Base-by-base conservation (phyloP, 371 early-diverging fungal species). In the Amoeboradix gromovi region DNA sequence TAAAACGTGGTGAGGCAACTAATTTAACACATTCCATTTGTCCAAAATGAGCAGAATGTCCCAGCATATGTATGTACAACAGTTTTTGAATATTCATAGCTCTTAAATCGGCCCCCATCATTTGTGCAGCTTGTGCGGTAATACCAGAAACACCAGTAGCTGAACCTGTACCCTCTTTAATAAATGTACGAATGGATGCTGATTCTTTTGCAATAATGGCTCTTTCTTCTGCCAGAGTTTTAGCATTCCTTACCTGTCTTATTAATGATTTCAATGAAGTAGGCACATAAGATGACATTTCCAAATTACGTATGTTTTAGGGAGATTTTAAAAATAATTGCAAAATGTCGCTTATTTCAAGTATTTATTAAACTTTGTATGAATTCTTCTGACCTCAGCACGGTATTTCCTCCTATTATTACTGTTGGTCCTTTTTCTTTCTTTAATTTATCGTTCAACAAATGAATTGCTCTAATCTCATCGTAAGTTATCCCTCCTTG, bases 181-280 rank as follows among this genome's bases (percentile, higher is more conserved):
- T 90, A 16, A 86, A 83, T 17, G 94, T 91, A 73, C 97, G 84
- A 74, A 96, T 91, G 69, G 82, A 83, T n/a, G 97, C 97, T 32
- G 87, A 87, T 77, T 96, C 97, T 76, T 89, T 89, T 71, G 91
- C 89, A 73, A 96, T 92, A 32, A 96, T 92, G 1, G 88, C 87
- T 70, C 95, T 84, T 78, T 96, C 97, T 74, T 94, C 97, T n/a
- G 97, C 93, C 65, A 91, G 90, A 17, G 97, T 95, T 75, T 94
- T 96, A 75, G 93, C 92, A 69, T 88, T 83, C 70, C 97, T 83
- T 66, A 96, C 89, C 28, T 87, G 86, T 79, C 89, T 89, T 81
- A 96, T 96, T 75, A 96, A 85, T 78, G 94, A 94, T 84, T 82
- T 80, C 12, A 81, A 69, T 17, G 67, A 28, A 31, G 48, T 48